Base-by-base conservation (phyloP, 2,329 filamentous ascomycete genomes). In the Neophaeococcomyces mojaviensis region DNA sequence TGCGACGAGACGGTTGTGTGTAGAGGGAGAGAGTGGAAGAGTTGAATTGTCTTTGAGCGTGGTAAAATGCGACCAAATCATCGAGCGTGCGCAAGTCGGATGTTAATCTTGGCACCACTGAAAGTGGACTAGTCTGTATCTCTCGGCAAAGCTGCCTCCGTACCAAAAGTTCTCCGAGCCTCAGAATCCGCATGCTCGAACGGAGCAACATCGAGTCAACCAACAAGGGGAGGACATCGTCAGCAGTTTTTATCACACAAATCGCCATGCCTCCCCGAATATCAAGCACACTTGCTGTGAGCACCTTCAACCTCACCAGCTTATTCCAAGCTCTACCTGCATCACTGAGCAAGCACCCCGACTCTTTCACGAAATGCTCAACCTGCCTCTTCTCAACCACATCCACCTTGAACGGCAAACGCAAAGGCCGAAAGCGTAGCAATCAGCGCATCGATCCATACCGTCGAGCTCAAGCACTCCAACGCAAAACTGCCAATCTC, bases 401-500 rank as follows among this genome's bases (percentile, higher is more conserved):
- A 38, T 59, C 58, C 44, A 73, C 75, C 56, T 79, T 86, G 55
- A 47, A 57, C 35, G 48, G 48, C 19, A 57, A 57, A 43, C 35
- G 46, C n/a, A 33, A 50, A 16, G 41, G 41, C 4, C 46, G 43
- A 33, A 58, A 57, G 40, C 45, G 49, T 13, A 50, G 50, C 39
- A 44, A 48, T 26, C 49, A 50, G 43, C 52, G 53, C 43, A 46
- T 49, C 12, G 88, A 97, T 58, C 88, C 88, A 1, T 96, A 94
- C 62, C 75, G 82, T 49, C 78, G 84, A 66, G 84, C 84, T 2
- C 87, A 94, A 66, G 82, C 86, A 26, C 79, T 84, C 59, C 86
- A 88, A 62, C 82, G 87, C 51, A 94, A 90, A 66, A 80, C 84
- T 9, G 86, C 84, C 55, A 94, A 95, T 61, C 64, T 90, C 37